phyloP scores from a whole-genome alignment of 305 asterid genomes.

The Andrographis paniculata region DNA sequence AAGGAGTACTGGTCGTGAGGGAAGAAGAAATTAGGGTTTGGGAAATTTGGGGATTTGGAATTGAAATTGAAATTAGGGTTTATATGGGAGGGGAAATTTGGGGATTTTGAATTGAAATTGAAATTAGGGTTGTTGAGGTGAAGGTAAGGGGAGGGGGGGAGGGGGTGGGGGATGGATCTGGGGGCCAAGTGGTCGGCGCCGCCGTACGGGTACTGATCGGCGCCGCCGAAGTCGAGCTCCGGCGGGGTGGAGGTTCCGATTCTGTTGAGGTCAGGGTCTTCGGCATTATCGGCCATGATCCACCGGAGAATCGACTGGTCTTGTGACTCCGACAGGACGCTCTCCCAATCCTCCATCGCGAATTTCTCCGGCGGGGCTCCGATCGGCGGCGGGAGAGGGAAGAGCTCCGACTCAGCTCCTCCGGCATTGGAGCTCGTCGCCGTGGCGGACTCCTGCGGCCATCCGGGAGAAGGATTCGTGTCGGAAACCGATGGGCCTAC shows the following conservation, averaged over 20 bases:
- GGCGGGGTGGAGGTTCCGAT: slow-evolving; percentile 47
- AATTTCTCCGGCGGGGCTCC: slow-evolving; percentile 32
- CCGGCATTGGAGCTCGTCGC: slow-evolving; percentile 66
- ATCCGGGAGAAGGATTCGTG: slow-evolving; percentile 51
- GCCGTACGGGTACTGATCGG: no score
- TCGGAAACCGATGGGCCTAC: slow-evolving; percentile 73
- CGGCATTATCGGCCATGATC: slow-evolving; percentile 98
- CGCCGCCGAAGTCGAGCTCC: slow-evolving; percentile 52
- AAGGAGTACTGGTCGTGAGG: slow-evolving; percentile 46
- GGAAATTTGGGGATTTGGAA: neutral
- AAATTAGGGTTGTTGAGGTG: no score
- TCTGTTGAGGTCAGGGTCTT: slow-evolving; percentile 57
- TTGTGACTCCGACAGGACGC: slow-evolving; percentile 63
- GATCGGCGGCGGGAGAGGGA: slow-evolving; percentile 29
- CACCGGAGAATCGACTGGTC: slow-evolving; percentile 79
- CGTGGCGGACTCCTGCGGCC: slow-evolving; percentile 73
- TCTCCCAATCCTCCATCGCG: slow-evolving; percentile 83
- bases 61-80: neutral
- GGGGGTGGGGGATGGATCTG: no score
- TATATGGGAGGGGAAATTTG: neutral
- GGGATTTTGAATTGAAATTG: slow-evolving; percentile 20
- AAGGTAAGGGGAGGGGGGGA: no score
- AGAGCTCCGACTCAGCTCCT: slow-evolving; percentile 41
- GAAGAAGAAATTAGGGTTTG: slow-evolving; percentile 25
- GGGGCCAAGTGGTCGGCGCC: slow-evolving; percentile 48